Evolutionary conservation across 1,284 basidiomycete genomes (phyloP).

Genomic region (Trametes sp.): DNA sequence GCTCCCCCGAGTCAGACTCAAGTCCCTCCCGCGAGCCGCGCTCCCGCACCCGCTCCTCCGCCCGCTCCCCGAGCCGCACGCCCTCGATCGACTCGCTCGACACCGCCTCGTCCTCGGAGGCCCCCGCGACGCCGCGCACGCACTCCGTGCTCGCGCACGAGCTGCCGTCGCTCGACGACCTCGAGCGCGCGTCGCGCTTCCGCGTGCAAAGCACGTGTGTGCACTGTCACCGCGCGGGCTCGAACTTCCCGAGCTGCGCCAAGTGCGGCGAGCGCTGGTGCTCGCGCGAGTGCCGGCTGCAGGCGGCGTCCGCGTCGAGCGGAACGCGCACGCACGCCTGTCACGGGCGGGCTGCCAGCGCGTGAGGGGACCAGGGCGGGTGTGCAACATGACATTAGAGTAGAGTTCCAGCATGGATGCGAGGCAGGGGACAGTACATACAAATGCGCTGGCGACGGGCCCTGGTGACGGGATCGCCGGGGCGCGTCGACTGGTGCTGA

Average conservation of each 20-base stretch:
- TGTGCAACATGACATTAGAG: conserved; percentile 4
- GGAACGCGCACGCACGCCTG: conserved; percentile 51
- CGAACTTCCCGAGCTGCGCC: conserved; percentile 70
- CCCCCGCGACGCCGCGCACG: conserved; percentile 36
- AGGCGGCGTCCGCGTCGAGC: conserved; percentile 42
- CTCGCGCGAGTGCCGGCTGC: conserved; percentile 68
- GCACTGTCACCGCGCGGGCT: conserved; percentile 62
- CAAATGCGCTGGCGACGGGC: background rate
- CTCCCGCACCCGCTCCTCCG: conserved; percentile 22
- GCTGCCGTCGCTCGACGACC: conserved; percentile 52
- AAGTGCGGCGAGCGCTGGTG: conserved; percentile 74
- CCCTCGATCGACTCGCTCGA: conserved; percentile 40
- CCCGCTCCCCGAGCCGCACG: conserved; percentile 32
- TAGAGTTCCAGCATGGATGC: conserved; percentile 12
- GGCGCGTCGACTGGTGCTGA: background rate
- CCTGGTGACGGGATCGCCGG: conserved; percentile 17
- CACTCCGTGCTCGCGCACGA: conserved; percentile 33
- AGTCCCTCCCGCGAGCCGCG: conserved; percentile 5
- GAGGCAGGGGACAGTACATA: background rate
- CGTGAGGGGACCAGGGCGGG: background rate
- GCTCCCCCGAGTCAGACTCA: conserved; percentile 22
- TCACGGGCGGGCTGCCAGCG: conserved; percentile 40
- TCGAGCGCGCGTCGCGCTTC: conserved; percentile 65
- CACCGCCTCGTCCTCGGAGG: conserved; percentile 40
- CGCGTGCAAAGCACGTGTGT: conserved; percentile 55